Evolutionary conservation across 1,139 yeast species (phyloP), one percentile per base, ranked within the genome.

Genomic region (Debaryomyces sp.): DNA sequence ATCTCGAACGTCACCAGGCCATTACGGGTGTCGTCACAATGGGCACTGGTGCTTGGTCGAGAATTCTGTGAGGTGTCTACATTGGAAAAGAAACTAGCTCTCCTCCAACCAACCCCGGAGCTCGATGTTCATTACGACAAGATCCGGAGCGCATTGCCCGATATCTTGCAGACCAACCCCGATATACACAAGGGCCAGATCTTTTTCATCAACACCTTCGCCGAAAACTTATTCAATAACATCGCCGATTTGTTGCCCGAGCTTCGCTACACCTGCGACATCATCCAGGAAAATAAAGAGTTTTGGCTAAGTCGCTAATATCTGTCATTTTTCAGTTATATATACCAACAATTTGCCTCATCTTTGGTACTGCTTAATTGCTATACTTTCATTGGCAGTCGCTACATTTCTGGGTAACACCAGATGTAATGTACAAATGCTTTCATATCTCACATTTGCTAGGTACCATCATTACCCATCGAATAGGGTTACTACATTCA

Each of bases 1-100:
- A 91, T 92, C 45, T 89, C 96, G 30, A 92, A 92, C 64, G 97
- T 91, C 23, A 83, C 96, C 2, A 75, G 98, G 50, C 90, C 92
- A 1, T 71, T 89, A 48, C 71, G 81, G 40, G 83, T 90, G 4
- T 85, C 95, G 10, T 81, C 90, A 1, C 86, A 86, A 66, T 92
- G 98, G 97, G 97, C 96, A 4, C 72, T 82, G 54, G 84, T 85
- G 9, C 77, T 92, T 45, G 78, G 87, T 1, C 73, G 87, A 54
- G 98, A 92, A 66, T 89, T 91, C 59, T 80, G 78, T 43, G 94
- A 89, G 62, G 84, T 90, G 45, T 73, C 77, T 6, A 65, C 65
- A 36, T 70, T 90, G 44, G 89, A 85, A 54, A 64, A 67, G 29
- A 66, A 73, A 46, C 59, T 81, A 4, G 9, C 37, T 2, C 23